phyloP scores from a whole-genome alignment of 345 rosid genomes.

The Euphorbia pulcherrima region DNA sequence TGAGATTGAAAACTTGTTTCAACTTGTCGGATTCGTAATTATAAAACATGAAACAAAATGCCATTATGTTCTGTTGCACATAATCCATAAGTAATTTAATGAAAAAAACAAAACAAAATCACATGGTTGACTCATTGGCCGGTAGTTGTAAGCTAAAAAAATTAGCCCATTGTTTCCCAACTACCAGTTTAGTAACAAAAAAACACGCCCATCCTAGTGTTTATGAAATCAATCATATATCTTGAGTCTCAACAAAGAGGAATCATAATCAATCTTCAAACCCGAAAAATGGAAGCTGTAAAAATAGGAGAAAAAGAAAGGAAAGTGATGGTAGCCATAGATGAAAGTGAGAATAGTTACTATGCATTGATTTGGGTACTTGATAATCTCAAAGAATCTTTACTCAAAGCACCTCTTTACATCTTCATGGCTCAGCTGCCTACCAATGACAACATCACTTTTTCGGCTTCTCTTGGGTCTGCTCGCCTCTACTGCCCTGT shows the following conservation, averaged over 20 bases:
- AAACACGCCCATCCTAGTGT: background rate
- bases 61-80: background rate
- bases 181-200: background rate
- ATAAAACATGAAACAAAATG: background rate
- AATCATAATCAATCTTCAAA: background rate
- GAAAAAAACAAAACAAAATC: background rate
- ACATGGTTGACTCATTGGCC: slow-evolving; percentile 10
- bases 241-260: background rate
- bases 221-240: background rate
- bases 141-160: background rate
- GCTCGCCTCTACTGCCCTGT: slow-evolving; percentile 37
- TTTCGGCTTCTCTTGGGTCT: slow-evolving; percentile 13
- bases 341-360: slow-evolving; percentile 16
- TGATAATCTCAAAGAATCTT: slow-evolving; percentile 17
- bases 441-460: background rate
- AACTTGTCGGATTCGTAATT: background rate
- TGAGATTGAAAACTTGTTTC: background rate
- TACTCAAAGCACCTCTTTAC: slow-evolving; percentile 1
- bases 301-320: slow-evolving; percentile 19
- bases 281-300: no score
- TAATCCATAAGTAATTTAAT: no score
- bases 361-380: slow-evolving; percentile 16
- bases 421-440: slow-evolving; percentile 14
- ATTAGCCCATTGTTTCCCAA: background rate
- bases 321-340: slow-evolving; percentile 31